Percentiles rank a stretch among this genome's conserved stretches.
Evolutionary conservation across 1,284 basidiomycete species (phyloP).

Genomic region (Cutaneotrichosporon mucoides): DNA sequence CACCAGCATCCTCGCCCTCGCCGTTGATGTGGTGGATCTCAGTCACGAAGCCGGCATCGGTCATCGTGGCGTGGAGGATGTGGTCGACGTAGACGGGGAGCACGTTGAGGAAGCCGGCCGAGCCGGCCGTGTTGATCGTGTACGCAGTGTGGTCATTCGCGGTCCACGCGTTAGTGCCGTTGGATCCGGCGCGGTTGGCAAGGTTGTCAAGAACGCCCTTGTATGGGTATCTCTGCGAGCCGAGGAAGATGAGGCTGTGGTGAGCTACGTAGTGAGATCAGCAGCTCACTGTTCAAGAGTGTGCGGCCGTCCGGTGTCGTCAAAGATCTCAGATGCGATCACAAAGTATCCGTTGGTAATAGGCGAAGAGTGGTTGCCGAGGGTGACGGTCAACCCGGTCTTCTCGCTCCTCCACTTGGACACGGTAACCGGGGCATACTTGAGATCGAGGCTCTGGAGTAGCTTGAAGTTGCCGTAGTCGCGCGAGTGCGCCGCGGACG

Average conservation of each 20-base stretch:
- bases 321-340: slow-evolving; percentile 89
- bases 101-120: slow-evolving; percentile 90
- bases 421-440: slow-evolving; percentile 45
- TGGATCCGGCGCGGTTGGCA: slow-evolving; percentile 94
- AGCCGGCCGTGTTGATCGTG: slow-evolving; percentile 94
- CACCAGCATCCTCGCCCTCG: slow-evolving; percentile 87
- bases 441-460: slow-evolving; percentile 40
- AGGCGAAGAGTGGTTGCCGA: slow-evolving; percentile 61
- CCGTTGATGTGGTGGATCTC: slow-evolving; percentile 93
- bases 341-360: slow-evolving; percentile 92
- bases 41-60: slow-evolving; percentile 83
- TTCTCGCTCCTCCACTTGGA: slow-evolving; percentile 49
- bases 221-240: slow-evolving; percentile 90
- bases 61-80: slow-evolving; percentile 93
- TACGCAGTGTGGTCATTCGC: slow-evolving; percentile 73
- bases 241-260: slow-evolving; percentile 80
- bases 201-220: slow-evolving; percentile 96
- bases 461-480: slow-evolving; percentile 46
- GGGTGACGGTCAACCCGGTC: slow-evolving; percentile 52
- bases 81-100: slow-evolving; percentile 96
- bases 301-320: slow-evolving; percentile 89
- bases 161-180: slow-evolving; percentile 72
- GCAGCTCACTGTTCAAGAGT: slow-evolving; percentile 71
- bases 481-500: slow-evolving; percentile 5
- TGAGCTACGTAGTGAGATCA: background rate